Evolutionary conservation across 768 basidiomycete species (phyloP), one percentile per base, ranked within the genome.

Genomic region (Coprinellus micaceus): DNA sequence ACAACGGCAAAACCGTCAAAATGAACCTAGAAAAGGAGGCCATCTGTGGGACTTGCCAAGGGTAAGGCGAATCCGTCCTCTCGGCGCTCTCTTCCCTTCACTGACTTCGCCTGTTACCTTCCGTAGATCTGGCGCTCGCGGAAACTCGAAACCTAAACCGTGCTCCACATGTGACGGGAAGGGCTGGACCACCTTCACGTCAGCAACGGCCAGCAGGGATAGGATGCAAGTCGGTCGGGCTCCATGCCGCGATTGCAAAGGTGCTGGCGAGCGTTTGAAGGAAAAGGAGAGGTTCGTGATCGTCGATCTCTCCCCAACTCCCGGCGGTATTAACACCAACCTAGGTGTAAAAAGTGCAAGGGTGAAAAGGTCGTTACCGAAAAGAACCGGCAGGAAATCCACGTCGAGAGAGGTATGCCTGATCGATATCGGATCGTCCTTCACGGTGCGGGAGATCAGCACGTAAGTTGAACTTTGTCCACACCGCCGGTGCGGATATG

Each of bases 291-390:
- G 85, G 91, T 91, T 60, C 19, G 80, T 64, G 17, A 54, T 24
- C 17, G 13, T 22, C 44, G 51, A 59, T 60, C 19, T 41, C n/a
- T 10, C 52, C 21, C 59, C 45, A 21, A 30, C 13, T 36, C 28
- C 63, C 24, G 61, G 33, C 33, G 33, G 13, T 13, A 39, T 51
- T 24, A 30, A 49, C 30, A 19, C 49, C 46, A 53, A 21, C 19
- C 19, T 64, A 96, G 94, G 61, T 98, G 95, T 73, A 98, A 95
- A 72, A 96, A 92, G 67, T 98, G 96, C 73, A 94, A 94, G 64
- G 96, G 94, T 3, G 80, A 82, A 52, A 88, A 86, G 68, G 88
- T 85, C 0, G 81, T 89, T 43, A 85, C 88, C 60, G 93, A 96
- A 67, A 97, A 94, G 77, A 91, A 87, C 45, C 84, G 91, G 48